Evolutionary conservation across 192 early-diverging fungal species (phyloP).

Genomic region (Mortierella claussenii): DNA sequence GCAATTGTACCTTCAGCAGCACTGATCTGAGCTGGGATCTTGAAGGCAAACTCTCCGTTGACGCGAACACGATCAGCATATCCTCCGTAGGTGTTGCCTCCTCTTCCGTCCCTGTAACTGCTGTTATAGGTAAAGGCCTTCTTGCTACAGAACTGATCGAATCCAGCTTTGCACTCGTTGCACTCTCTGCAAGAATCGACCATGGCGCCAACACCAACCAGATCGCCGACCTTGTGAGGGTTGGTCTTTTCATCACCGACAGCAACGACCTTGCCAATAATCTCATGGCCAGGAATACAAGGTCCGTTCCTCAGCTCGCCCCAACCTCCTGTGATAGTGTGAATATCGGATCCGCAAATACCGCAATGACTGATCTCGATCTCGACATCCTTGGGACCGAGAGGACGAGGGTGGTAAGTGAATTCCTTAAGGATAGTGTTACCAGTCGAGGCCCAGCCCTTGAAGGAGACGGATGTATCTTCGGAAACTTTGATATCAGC

Average conservation of each 20-base stretch:
- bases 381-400: constrained; percentile 60
- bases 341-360: constrained; percentile 82
- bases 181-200: constrained; percentile 41
- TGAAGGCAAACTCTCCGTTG: constrained; percentile 69
- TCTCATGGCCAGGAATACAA: constrained; percentile 65
- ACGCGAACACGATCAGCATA: constrained; percentile 65
- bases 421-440: not conserved
- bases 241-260: constrained; percentile 50
- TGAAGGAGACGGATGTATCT: constrained; percentile 60
- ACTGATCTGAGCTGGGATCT: constrained; percentile 63
- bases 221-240: constrained; percentile 52
- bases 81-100: constrained; percentile 59
- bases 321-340: constrained; percentile 74
- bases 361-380: constrained; percentile 69
- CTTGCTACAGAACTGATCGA: constrained; percentile 40
- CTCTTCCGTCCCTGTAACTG: constrained; percentile 60
- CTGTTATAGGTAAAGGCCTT: constrained; percentile 64
- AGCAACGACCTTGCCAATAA: constrained; percentile 59
- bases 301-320: constrained; percentile 49
- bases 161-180: constrained; percentile 28
- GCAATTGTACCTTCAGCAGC: constrained; percentile 43
- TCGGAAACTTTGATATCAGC: constrained; percentile 50
- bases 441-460: constrained; percentile 17
- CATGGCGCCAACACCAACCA: constrained; percentile 58
- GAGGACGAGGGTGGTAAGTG: constrained; percentile 45